Evolutionary conservation across 1,284 basidiomycete genomes (phyloP).

Genomic region (Exobasidium rhododendri): DNA sequence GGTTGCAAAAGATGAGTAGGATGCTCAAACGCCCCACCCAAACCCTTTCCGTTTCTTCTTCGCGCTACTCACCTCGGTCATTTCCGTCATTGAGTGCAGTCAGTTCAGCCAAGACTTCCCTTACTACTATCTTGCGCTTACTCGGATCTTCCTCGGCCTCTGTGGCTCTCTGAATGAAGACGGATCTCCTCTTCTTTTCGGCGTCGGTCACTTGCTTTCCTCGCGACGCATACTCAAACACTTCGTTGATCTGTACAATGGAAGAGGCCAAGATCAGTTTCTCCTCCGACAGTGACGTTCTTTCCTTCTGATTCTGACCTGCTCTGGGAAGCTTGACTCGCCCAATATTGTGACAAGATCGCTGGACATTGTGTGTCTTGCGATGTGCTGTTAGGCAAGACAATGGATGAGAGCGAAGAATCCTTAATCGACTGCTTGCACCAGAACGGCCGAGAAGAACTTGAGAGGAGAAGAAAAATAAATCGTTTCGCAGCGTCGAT

Average conservation of each 20-base stretch:
- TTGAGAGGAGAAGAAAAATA: neutral
- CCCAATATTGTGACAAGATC: slow-evolving; percentile 50
- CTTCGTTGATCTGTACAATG: slow-evolving; percentile 30
- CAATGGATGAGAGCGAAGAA: too few species aligned
- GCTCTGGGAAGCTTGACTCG: slow-evolving; percentile 45
- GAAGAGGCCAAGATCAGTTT: neutral
- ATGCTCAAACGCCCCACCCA: too few species aligned
- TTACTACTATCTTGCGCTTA: slow-evolving; percentile 8
- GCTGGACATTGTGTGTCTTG: slow-evolving; percentile 27
- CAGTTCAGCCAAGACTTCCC: slow-evolving; percentile 34
- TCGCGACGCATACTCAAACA: slow-evolving; percentile 33
- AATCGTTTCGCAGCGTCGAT: too few species aligned
- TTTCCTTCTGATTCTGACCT: too few species aligned
- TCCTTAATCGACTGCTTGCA: too few species aligned
- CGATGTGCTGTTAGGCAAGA: neutral
- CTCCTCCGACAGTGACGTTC: neutral
- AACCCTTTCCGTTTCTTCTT: too few species aligned
- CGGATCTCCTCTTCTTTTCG: slow-evolving; percentile 14
- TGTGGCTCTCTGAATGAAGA: slow-evolving; percentile 33
- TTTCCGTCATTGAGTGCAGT: slow-evolving; percentile 38
- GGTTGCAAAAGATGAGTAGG: too few species aligned
- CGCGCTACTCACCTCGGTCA: slow-evolving; percentile 32
- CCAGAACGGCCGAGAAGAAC: neutral
- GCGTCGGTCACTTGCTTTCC: neutral
- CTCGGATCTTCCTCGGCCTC: slow-evolving; percentile 28